Evolutionary conservation across 768 basidiomycete species (phyloP), one percentile per base, ranked within the genome.

Genomic region (Lentinula aciculospora): DNA sequence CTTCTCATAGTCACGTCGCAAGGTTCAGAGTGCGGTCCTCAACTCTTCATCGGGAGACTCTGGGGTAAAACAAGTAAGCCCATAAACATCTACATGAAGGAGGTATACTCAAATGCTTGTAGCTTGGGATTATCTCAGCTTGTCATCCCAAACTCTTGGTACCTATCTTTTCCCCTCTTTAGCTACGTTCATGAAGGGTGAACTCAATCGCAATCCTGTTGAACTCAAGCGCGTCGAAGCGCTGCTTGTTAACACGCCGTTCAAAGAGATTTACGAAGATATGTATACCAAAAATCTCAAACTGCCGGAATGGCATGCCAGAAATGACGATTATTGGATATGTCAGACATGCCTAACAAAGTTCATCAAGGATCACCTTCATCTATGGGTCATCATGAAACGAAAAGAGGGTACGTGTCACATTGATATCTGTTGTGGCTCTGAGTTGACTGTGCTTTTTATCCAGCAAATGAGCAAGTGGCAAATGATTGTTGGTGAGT

Each of bases 401-500:
- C 51, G 45, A 28, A 57, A 56, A 51, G 53, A 59, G 54, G 57
- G 63, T 56, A 32, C 37, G 54, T 39, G n/a, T 15, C 7, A 9
- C 28, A 23, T 39, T 19, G 23, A n/a, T 10, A 8, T 45, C 23
- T 12, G 25, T 19, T 56, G 3, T 27, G 13, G 19, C 12, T 29
- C 2, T 7, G 12, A 40, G n/a, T 42, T 19, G 23, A 31, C 28
- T 31, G 19, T 10, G 27, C 10, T 46, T 23, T 23, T 27, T 31
- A 21, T 9, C 28, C 28, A 70, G 68, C 27, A 12, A 65, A 65
- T 9, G 44, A 44, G 17, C 54, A 50, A 10, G 19, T 61, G 4
- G 44, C 59, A 19, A 67, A 68, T 13, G 67, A 73, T 57, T 73
- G 72, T 59, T 73, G 72, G 72, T 69, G 48, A 36, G 68, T 21